Evolutionary conservation across 2,329 filamentous ascomycete species (phyloP), one percentile per base, ranked within the genome.

Genomic region (Dactylella cylindrospora): DNA sequence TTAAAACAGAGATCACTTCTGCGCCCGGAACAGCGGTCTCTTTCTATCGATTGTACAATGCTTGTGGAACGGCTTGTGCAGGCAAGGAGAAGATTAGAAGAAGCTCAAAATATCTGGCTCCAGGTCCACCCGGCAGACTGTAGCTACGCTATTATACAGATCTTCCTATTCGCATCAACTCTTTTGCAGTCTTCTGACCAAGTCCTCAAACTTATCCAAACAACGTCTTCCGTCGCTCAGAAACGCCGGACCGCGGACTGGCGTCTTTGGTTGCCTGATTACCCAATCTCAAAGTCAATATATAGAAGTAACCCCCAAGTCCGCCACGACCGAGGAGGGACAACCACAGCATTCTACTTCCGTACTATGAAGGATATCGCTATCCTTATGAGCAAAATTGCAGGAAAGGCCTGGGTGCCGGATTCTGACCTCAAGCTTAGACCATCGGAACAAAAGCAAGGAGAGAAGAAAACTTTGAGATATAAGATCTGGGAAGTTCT

Each of bases 321-420:
- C 3, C 74, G 79, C 25, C 80, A 83, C 65, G 80, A 83, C 67
- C 74, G 80, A 60, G 80, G 80, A 13, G 79, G 80, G 19, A 74
- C 80, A 15, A 81, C 80, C 3, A 79, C 79, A 3, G 78, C 78
- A 25, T 74, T 72, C 54, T 76, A 74, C 65, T 75, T 75, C 55
- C 67, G 68, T 71, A 73, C 66, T 22, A 68, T 68, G 47, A 73
- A 75, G 33, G 72, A 72, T 8, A 71, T 74, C 20, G 70, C 73
- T 33, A 69, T 72, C 3, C 72, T 73, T 6, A 73, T 74, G 70
- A 73, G 71, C 4, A 73, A 73, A 20, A 73, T 72, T 29, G 67
- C 74, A 15, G 71, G 71, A 33, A 72, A 72, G 19, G 64, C 67
- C 5, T 68, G 66, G 35, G 51, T 64, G 3, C 66, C 66, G 3